These are phyloP conservation scores for Trametes hirsuta DNA, from an alignment of 1,284 basidiomycete genomes.

Conservation along the genomic window DNA sequence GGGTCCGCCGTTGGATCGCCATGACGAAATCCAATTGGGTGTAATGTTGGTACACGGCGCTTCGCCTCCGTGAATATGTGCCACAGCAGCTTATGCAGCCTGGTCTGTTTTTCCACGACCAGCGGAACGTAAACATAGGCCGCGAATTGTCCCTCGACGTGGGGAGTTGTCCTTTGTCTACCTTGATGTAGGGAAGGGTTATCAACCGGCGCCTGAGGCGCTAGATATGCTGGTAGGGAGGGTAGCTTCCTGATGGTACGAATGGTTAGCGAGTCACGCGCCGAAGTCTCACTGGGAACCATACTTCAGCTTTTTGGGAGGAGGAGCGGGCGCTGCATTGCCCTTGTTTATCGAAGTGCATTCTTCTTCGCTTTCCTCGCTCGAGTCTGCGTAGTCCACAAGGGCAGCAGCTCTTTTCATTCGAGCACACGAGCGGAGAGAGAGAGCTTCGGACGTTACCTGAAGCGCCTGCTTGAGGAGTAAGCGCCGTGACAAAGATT, in stretches of 20 bases:
- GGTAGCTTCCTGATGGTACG: constrained; percentile 53
- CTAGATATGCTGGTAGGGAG: constrained; percentile 52
- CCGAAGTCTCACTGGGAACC: too few relatives aligned
- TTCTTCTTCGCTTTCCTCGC: constrained; percentile 7
- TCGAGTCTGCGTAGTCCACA: constrained; percentile 21
- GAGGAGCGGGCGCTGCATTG: neutral
- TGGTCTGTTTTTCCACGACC: constrained; percentile 42
- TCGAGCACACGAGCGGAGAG: neutral
- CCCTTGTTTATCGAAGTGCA: neutral
- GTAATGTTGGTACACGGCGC: constrained; percentile 47
- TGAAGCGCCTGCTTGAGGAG: too few relatives aligned
- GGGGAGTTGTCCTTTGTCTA: constrained; percentile 69
- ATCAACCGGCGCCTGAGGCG: constrained; percentile 53
- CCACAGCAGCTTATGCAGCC: constrained; percentile 51
- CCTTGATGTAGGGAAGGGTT: constrained; percentile 79
- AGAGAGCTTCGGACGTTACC: too few relatives aligned
- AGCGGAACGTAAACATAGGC: constrained; percentile 76
- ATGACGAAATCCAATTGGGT: constrained; percentile 43
- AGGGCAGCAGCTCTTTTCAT: constrained; percentile 15
- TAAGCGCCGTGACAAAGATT: neutral
- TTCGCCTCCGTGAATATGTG: constrained; percentile 51
- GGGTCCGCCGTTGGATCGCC: neutral
- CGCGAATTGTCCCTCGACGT: constrained; percentile 81
- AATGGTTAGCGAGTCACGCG: neutral
- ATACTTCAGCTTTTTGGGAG: constrained; percentile 4